Percentiles rank a stretch among this genome's conserved stretches.
phyloP scores from a whole-genome alignment of 169 alveolate genomes.

The Sarcocystis neurona region DNA sequence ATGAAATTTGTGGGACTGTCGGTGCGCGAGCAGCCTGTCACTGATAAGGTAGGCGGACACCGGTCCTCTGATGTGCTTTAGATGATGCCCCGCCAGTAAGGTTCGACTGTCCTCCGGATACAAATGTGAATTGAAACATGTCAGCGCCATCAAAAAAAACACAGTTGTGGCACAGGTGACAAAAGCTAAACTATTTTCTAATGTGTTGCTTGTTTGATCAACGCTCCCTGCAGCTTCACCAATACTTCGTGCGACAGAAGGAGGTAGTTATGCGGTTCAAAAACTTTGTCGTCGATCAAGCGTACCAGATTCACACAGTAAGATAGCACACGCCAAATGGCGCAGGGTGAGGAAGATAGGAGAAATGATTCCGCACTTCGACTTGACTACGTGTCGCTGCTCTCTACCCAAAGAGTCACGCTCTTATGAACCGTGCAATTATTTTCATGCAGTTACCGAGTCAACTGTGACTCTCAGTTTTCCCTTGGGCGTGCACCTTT shows the following conservation, averaged over 20 bases:
- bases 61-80: not conserved
- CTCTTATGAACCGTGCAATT: too few relatives aligned
- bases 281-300: constrained; percentile 26
- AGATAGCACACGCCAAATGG: not conserved
- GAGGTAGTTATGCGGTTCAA: constrained; percentile 32
- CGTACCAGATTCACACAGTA: constrained; percentile 21
- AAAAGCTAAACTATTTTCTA: not conserved
- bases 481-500: too few relatives aligned
- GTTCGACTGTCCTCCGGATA: not conserved
- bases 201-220: not conserved
- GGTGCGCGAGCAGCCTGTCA: not conserved
- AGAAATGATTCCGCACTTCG: too few relatives aligned
- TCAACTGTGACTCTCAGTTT: too few relatives aligned
- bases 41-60: not conserved
- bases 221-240: not conserved
- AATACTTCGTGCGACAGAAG: constrained; percentile 11
- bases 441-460: too few relatives aligned
- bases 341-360: too few relatives aligned
- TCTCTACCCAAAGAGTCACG: too few relatives aligned
- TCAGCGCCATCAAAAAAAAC: not conserved
- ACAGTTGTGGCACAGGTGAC: not conserved
- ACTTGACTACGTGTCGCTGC: too few relatives aligned
- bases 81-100: not conserved
- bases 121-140: not conserved
- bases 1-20: not conserved